Evolutionary conservation across 768 basidiomycete genomes (phyloP).

Genomic region (Porpolomopsis calyptriformis): DNA sequence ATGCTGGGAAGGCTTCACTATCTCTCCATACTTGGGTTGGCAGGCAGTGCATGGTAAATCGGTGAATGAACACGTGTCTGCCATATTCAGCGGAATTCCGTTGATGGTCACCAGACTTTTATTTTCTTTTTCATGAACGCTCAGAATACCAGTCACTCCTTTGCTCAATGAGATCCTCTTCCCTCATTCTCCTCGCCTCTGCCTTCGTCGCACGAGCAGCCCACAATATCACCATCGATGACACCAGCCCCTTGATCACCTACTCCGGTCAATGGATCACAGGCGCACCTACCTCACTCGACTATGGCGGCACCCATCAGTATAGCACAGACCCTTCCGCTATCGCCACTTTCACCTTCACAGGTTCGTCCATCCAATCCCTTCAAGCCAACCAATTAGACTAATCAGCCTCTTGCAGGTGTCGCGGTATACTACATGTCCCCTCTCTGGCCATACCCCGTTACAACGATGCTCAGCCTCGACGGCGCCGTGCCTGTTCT

Average conservation of each 20-base stretch:
- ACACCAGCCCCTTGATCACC: neutral
- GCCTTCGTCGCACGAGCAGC: neutral
- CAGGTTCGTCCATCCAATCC: slow-evolving; percentile 4
- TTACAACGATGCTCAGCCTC: slow-evolving; percentile 6
- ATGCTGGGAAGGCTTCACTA: too few relatives aligned
- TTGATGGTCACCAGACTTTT: too few relatives aligned
- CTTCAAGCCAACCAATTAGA: too few relatives aligned
- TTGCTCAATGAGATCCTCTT: neutral
- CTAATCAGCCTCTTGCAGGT: slow-evolving; percentile 2
- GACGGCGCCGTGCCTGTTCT: slow-evolving; percentile 2
- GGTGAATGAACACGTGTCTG: too few relatives aligned
- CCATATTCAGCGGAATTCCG: too few relatives aligned
- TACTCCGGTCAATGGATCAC: neutral
- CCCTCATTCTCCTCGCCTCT: neutral
- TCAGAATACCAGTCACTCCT: neutral
- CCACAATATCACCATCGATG: slow-evolving; percentile 1
- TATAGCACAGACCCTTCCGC: slow-evolving; percentile 4
- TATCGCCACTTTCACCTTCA: slow-evolving; percentile 9
- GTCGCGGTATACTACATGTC: slow-evolving; percentile 10
- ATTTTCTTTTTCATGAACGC: too few relatives aligned
- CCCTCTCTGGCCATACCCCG: slow-evolving; percentile 11
- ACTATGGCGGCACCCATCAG: slow-evolving; percentile 8
- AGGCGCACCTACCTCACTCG: neutral
- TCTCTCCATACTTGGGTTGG: too few relatives aligned
- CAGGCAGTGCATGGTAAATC: too few relatives aligned